Percentiles rank a stretch among this genome's conserved stretches.
Evolutionary conservation across 139 green algal genomes (phyloP).

Genomic region (Haematococcus sp.): DNA sequence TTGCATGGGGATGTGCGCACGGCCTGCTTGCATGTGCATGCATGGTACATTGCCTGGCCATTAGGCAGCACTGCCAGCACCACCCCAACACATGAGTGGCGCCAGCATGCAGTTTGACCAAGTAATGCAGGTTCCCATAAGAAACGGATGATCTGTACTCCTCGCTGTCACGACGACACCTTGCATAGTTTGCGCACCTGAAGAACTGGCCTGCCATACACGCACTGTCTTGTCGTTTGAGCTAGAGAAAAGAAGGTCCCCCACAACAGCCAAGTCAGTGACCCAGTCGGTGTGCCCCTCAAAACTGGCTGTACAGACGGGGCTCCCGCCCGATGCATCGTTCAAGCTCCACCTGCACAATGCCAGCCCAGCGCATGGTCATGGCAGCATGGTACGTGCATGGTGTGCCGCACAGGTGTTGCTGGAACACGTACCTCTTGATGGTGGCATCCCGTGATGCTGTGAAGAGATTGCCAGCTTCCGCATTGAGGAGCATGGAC

Average conservation of each 20-base stretch:
- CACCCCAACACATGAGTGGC: no score
- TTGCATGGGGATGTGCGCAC: no score
- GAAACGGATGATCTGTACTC: no score
- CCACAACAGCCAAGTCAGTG: constrained; percentile 54
- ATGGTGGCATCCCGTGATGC: constrained; percentile 59
- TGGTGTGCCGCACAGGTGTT: neutral
- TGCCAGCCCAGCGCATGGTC: neutral
- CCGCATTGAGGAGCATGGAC: constrained; percentile 29
- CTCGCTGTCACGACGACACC: no score
- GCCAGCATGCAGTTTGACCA: no score
- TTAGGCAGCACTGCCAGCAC: no score
- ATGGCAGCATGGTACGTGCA: constrained; percentile 4
- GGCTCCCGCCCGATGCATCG: neutral
- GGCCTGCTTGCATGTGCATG: no score
- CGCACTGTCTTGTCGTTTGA: constrained; percentile 64
- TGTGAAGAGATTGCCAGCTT: constrained; percentile 52
- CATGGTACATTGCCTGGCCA: no score
- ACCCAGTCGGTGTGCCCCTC: constrained; percentile 73
- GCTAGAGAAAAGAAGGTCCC: constrained; percentile 50
- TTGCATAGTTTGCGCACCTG: no score
- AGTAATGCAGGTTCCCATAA: no score
- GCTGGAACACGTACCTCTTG: constrained; percentile 29
- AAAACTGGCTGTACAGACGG: constrained; percentile 36
- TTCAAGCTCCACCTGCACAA: constrained; percentile 21
- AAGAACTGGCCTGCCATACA: constrained; percentile 39